Evolutionary conservation across 2,329 filamentous ascomycete species (phyloP).

Genomic region (Colletotrichum lupini): DNA sequence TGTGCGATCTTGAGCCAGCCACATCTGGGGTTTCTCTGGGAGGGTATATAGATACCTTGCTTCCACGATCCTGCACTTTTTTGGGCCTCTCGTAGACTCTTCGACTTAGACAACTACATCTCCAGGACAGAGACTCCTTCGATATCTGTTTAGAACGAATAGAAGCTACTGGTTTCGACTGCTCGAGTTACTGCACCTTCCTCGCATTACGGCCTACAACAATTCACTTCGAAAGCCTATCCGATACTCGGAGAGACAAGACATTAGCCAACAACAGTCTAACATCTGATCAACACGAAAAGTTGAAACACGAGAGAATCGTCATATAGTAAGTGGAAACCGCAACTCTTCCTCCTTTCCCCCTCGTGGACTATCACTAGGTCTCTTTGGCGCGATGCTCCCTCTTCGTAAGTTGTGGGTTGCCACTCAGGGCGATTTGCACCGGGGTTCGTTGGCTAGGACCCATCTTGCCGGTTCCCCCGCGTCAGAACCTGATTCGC

Average conservation of each 20-base stretch:
- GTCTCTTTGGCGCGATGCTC: background rate
- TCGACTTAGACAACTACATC: constrained; percentile 13
- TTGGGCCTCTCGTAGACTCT: constrained; percentile 31
- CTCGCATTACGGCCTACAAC: background rate
- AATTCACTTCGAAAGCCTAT: background rate
- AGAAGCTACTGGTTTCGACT: background rate
- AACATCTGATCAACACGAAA: background rate
- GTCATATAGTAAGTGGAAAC: background rate
- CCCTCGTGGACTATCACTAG: background rate
- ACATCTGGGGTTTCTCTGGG: constrained; percentile 39
- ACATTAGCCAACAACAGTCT: background rate
- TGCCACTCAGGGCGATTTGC: constrained; percentile 13
- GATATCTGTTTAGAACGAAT: background rate
- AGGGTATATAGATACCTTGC: constrained; percentile 51
- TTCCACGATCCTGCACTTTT: constrained; percentile 45
- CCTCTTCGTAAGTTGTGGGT: background rate
- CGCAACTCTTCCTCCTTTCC: background rate
- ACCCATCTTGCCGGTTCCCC: constrained; percentile 23
- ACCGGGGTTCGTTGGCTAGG: constrained; percentile 20
- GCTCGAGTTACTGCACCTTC: background rate
- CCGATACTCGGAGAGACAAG: background rate
- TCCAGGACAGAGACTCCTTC: background rate
- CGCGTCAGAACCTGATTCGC: constrained; percentile 17
- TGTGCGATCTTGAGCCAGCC: constrained; percentile 46
- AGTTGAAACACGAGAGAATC: background rate